Conservation (phyloP, 2,329 filamentous ascomycete species). For the Bimuria novae-zelandiae region DNA sequence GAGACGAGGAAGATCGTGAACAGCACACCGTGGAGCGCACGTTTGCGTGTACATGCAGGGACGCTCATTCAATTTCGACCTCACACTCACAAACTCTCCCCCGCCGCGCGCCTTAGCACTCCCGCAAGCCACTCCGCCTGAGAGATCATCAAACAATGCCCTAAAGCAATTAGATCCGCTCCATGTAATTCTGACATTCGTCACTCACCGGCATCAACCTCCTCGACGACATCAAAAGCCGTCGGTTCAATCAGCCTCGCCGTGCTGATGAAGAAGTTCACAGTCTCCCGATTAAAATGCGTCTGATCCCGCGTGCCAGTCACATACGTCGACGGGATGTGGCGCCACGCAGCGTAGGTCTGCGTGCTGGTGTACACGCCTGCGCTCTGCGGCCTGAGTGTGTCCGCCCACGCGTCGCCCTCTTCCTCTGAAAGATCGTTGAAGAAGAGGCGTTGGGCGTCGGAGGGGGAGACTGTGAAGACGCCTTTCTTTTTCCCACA, state of each 20-base stretch:
- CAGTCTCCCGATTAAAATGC: constrained; percentile 22
- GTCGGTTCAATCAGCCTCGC: constrained; percentile 20
- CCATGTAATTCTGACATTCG: too few species aligned
- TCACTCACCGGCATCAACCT: constrained; percentile 28
- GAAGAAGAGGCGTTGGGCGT: constrained; percentile 19
- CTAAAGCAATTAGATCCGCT: too few species aligned
- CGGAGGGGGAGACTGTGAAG: neutral
- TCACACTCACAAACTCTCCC: constrained; percentile 9
- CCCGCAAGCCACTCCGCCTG: constrained; percentile 34
- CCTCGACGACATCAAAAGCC: constrained; percentile 23
- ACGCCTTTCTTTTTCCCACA: constrained; percentile 7
- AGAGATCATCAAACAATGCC: constrained; percentile 47
- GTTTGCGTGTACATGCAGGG: too few species aligned
- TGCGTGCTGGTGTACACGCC: constrained; percentile 25
- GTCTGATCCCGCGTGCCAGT: constrained; percentile 33
- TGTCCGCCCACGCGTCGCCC: constrained; percentile 23
- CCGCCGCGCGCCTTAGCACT: constrained; percentile 27
- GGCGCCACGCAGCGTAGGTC: constrained; percentile 34
- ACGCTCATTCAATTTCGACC: too few species aligned
- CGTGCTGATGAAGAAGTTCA: constrained; percentile 25
- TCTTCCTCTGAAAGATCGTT: constrained; percentile 29
- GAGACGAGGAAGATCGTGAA: too few species aligned
- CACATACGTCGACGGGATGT: constrained; percentile 38
- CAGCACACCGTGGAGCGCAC: too few species aligned
- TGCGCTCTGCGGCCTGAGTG: constrained; percentile 25